Evolutionary conservation across 306 rosid species (phyloP), one percentile per base, ranked within the genome.

Genomic region (Prunus salicina): DNA sequence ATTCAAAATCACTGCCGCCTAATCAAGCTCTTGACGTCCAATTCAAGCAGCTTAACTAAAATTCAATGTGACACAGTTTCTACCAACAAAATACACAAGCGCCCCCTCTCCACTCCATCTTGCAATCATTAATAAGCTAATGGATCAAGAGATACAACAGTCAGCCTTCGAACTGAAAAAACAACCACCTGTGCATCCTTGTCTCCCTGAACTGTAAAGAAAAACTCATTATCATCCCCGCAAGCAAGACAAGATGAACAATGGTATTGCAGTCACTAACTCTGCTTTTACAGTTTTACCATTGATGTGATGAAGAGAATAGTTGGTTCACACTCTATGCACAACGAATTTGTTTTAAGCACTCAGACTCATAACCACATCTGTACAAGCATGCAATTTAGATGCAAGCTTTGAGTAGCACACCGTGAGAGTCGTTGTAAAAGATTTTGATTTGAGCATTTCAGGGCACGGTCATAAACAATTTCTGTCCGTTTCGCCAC

Each of bases 401-500:
- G 12, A 72, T 12, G 16, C 22, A 61, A 75, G 74, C 58, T 45
- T 45, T 84, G 67, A 57, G 62, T 51, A 76, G 71, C 70, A 28
- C 88, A 94, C 97, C 94, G 80, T 69, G 96, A 89, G 75, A 94
- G 90, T 46, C 93, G 81, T 69, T 78, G 87, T 4, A 84, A 83
- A 53, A 92, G 96, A 82, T 77, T 86, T 88, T 90, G 96, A 82
- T 80, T 80, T 19, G 90, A 63, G 87, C 89, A 90, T 80, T 84
- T 89, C 78, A 88, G 68, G 53, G 98, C 97, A 75, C 86, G 87
- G 51, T 89, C 96, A 76, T 92, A 92, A 52, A 94, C 97, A 78
- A 94, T 89, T 89, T 87, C 90, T 32, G 98, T 94, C 83, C 96
- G 84, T 79, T 76, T 87, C 4, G 96, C 97, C 76, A 94, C 97